These are phyloP conservation scores for Diplodia intermedia DNA, from an alignment of 2,329 filamentous ascomycete genomes.

Conservation along the genomic window DNA sequence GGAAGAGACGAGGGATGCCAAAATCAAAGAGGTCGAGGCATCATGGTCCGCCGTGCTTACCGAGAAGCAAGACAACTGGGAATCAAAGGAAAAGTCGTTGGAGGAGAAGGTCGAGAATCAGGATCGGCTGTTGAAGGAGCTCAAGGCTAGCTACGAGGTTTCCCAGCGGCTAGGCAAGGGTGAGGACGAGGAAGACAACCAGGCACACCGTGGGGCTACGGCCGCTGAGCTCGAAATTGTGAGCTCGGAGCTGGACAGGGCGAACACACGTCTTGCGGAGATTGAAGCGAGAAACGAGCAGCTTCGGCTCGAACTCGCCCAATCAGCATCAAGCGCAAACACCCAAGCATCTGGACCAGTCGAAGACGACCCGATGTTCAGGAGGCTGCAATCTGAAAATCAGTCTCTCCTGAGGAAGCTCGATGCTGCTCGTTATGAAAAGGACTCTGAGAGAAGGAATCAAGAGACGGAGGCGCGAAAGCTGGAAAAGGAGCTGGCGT, in stretches of 20 bases:
- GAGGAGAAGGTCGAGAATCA: slow-evolving; percentile 96
- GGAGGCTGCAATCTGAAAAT: slow-evolving; percentile 91
- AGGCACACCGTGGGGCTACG: slow-evolving; percentile 70
- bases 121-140: slow-evolving; percentile 87
- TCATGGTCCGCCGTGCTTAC: slow-evolving; percentile 89
- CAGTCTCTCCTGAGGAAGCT: slow-evolving; percentile 88
- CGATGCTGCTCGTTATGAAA: slow-evolving; percentile 82
- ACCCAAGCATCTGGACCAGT: slow-evolving; percentile 66
- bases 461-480: slow-evolving; percentile 76
- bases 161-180: slow-evolving; percentile 84
- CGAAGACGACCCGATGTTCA: slow-evolving; percentile 88
- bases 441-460: slow-evolving; percentile 78
- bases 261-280: slow-evolving; percentile 84
- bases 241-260: slow-evolving; percentile 87
- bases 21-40: slow-evolving; percentile 86
- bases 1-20: slow-evolving; percentile 77
- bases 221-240: slow-evolving; percentile 94
- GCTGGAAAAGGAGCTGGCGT: slow-evolving; percentile 78
- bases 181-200: slow-evolving; percentile 66
- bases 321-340: slow-evolving; percentile 77
- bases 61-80: slow-evolving; percentile 97
- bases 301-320: slow-evolving; percentile 85
- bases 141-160: slow-evolving; percentile 97
- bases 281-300: slow-evolving; percentile 95
- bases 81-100: slow-evolving; percentile 85